Percentiles rank a stretch among this genome's conserved stretches.
Evolutionary conservation across 1,284 basidiomycete genomes (phyloP).

Genomic region (Papiliotrema fonsecae): DNA sequence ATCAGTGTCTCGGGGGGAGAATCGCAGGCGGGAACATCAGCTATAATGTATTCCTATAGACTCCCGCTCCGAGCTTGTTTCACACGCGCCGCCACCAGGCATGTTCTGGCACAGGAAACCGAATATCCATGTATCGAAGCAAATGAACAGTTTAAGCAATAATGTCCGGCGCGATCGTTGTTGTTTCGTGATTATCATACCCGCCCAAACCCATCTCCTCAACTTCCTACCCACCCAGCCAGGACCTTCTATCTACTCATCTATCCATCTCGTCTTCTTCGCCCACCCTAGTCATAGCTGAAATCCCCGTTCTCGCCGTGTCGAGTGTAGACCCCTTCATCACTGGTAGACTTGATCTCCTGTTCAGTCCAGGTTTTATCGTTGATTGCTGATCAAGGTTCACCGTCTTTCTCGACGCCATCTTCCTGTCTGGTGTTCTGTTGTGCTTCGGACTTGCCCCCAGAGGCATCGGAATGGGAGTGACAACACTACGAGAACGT

Average conservation of each 20-base stretch:
- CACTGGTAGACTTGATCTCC: constrained; percentile 25
- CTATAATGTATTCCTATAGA: no score
- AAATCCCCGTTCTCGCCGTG: neutral
- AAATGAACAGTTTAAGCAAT: no score
- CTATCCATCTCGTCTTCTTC: constrained; percentile 14
- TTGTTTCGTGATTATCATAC: neutral
- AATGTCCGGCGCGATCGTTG: no score
- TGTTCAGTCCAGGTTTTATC: constrained; percentile 1
- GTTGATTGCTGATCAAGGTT: neutral
- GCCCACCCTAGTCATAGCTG: constrained; percentile 2
- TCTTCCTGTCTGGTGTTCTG: constrained; percentile 1
- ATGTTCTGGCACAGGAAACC: no score
- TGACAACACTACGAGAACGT: neutral
- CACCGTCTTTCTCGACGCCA: neutral
- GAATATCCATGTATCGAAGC: no score
- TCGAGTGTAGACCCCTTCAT: constrained; percentile 8
- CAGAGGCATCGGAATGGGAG: constrained; percentile 10
- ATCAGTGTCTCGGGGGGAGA: no score
- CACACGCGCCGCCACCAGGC: no score
- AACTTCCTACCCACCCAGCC: neutral
- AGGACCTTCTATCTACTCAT: no score
- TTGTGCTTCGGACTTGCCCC: constrained; percentile 20
- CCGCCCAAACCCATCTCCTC: neutral
- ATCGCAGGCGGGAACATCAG: no score
- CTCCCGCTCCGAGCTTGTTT: no score